A percentile compares a stretch with the other conserved stretches of the same genome.
These are phyloP conservation scores for Luzula sylvatica DNA, from an alignment of 176 grass and related monocot species.

Conservation along the genomic window DNA sequence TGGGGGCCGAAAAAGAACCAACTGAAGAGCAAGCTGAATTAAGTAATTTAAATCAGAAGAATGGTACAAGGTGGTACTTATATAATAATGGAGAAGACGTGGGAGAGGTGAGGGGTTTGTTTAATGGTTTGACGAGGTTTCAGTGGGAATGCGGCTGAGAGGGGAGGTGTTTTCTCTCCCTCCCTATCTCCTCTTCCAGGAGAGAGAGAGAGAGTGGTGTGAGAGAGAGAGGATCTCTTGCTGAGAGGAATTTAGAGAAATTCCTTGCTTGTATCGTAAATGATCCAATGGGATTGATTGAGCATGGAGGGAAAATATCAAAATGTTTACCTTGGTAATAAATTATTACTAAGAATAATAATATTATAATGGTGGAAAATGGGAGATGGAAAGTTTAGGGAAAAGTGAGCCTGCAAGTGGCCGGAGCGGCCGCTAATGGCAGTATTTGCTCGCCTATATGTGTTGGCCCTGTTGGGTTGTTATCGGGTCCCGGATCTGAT, in stretches of 20 bases:
- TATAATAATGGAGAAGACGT: conserved; percentile 18
- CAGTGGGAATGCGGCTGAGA: not conserved
- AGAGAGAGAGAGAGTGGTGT: not conserved
- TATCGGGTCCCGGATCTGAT: too few species aligned
- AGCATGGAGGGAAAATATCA: conserved; percentile 16
- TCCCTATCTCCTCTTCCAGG: not conserved
- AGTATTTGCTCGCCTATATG: too few species aligned
- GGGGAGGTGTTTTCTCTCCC: conserved; percentile 6
- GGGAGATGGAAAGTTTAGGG: too few species aligned
- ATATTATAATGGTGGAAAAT: too few species aligned
- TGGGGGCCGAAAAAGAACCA: not conserved
- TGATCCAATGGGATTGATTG: conserved; percentile 18
- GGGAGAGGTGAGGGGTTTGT: conserved; percentile 1
- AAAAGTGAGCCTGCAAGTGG: too few species aligned
- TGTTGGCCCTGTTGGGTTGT: too few species aligned
- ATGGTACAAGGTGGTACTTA: not conserved
- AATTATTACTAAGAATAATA: too few species aligned
- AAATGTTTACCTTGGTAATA: not conserved
- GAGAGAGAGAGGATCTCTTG: not conserved
- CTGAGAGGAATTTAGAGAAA: not conserved
- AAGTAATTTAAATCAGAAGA: not conserved
- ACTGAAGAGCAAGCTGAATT: not conserved
- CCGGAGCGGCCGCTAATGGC: too few species aligned
- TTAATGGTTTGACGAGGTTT: conserved; percentile 11
- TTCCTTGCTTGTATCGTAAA: conserved; percentile 18